Evolutionary conservation across 352 stramenopile genomes (phyloP), one percentile per base, ranked within the genome.

Genomic region (Pythium rishiriense): DNA sequence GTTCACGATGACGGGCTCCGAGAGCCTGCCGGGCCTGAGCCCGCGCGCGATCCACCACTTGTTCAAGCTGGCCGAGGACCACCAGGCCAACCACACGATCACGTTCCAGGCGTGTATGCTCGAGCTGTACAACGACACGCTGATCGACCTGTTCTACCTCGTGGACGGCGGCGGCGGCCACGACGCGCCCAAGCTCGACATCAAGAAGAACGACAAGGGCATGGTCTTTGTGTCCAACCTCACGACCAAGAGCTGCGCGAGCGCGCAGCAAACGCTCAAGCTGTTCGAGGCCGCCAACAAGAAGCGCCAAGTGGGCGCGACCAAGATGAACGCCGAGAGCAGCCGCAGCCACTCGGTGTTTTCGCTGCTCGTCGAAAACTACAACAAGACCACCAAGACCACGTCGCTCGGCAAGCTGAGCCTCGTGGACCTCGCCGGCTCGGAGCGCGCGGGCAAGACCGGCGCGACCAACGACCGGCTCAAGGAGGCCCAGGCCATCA

Each of bases 291-390:
- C 54, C 14, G 93, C 90, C 24, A 97, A 97, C 76, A 85, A 85
- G 50, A 92, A 96, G 66, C 79, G 94, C 3, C 87, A 97, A 55
- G 89, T 97, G 10, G 89, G 84, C 3, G 85, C 89, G 2, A 98
- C 91, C 43, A 96, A 96, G 74, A 97, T 98, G 92, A 97, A 98
- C 73, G 88, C 87, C 50, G 90, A 96, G 62, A 96, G 81, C 66
- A 93, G 77, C 62, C 85, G 90, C 49, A 97, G 83, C 37, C 92
- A 98, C 80, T 93, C 83, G 43, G 87, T 98, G 35, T 96, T 98
- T 60, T 90, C 84, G 21, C 69, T 98, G 29, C 62, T 97, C 12
- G 71, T 97, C 7, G 81, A 97, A 55, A 93, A 82, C 66, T 94
- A 90, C 66, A 94, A 97, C 72, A 86, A 88, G 62, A 95, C 87